Base-by-base conservation (phyloP, 108 stramenopile species). In the Skeletonema marinoi region DNA sequence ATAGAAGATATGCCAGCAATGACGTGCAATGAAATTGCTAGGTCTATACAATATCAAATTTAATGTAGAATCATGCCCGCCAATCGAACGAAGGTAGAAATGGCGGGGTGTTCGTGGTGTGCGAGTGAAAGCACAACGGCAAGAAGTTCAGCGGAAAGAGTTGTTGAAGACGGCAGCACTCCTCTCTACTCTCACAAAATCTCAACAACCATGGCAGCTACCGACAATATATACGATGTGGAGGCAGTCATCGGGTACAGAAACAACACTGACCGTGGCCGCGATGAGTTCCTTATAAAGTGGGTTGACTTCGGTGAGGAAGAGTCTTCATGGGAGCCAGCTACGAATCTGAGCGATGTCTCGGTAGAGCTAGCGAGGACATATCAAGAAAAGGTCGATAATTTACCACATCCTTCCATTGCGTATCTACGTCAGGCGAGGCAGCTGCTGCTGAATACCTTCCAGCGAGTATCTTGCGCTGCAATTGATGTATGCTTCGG, bases 371-470 rank as follows among this genome's bases (percentile, higher is more conserved):
- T 46, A 11, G 44, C 44, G 44, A 46, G 16, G 44, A 46, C 11
- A n/a, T 46, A 46, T n/a, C 0, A n/a, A 46, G 44, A 46, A 46
- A 46, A 46, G 44, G 2, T 46, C 2, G 3, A 46, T n/a, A 46
- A 46, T 11, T 46, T 46, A n/a, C 44, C 44, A 2, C 44, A 11
- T 0, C 25, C 54, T 25, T 56, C 54, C n/a, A 21, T 0, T 56
- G 25, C 4, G 1, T 74, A 74, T 62, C 44, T 25, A 29, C 48
- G 36, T 30, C 42, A 74, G 44, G 60, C 73, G 63, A 58, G 42
- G 44, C 41, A 36, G n/a, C 46, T 73, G 21, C 44, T 74, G 32
- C n/a, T 16, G 29, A 74, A 74, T 30, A 32, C 50, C 32, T 74
- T 74, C 19, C 46, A 29, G 14, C 9, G 17, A 7, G 63, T 74